phyloP scores from a whole-genome alignment of 257 asterid species.

The Lavandula angustifolia region DNA sequence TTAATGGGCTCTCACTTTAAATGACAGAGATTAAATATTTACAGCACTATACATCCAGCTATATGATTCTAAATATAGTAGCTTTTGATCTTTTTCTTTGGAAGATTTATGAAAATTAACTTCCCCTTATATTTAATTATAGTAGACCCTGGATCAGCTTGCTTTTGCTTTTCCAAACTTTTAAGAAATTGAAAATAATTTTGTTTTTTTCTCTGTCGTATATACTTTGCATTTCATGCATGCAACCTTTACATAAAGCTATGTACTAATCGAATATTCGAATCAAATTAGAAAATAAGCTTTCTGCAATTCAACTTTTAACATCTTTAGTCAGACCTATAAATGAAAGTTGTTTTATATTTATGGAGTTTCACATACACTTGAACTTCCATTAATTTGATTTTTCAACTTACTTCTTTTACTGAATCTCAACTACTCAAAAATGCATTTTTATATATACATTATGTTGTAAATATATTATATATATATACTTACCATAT shows the following conservation, averaged over 20 bases:
- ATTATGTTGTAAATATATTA: too few relatives aligned
- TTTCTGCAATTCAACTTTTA: not conserved
- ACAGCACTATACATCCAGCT: too few relatives aligned
- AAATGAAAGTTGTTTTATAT: not conserved
- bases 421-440: too few relatives aligned
- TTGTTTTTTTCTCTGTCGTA: not conserved
- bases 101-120: not conserved
- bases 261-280: not conserved
- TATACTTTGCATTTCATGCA: slow-evolving; percentile 13
- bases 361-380: not conserved
- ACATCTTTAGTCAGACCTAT: not conserved
- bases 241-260: slow-evolving; percentile 19
- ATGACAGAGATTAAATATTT: too few relatives aligned
- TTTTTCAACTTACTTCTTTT: too few relatives aligned
- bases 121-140: not conserved
- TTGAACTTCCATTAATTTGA: too few relatives aligned
- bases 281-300: not conserved
- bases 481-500: too few relatives aligned
- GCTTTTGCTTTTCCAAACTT: not conserved
- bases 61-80: too few relatives aligned
- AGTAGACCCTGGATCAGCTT: not conserved
- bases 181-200: not conserved
- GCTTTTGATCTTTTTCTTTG: too few relatives aligned
- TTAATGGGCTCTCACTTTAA: too few relatives aligned
- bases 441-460: too few relatives aligned